Base-by-base conservation (phyloP, 352 stramenopile genomes). In the Globisporangium apiculatum region DNA sequence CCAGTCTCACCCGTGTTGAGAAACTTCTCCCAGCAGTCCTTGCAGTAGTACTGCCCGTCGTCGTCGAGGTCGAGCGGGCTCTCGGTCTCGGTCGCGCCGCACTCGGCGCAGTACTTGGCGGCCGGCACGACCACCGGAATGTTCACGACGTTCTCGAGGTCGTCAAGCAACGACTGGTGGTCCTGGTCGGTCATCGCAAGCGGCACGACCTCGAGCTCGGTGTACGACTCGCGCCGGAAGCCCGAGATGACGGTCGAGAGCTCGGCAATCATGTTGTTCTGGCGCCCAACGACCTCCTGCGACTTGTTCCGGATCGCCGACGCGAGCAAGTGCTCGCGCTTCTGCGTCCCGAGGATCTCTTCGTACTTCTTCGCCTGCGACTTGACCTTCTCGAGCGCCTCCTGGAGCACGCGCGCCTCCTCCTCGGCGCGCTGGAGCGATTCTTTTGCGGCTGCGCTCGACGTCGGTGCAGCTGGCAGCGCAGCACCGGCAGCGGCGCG, bases 1-100 rank as follows among this genome's bases (percentile, higher is more conserved):
- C 15, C n/a, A 31, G 8, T 57, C 17, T 67, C 68, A 2, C 74
- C 77, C 58, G 73, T 42, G 48, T 73, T 86, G 38, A 90, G 69
- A 55, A 90, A 95, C 51, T 92, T 89, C 46, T 91, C 83, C 83
- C 83, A 95, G 53, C 85, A 95, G 61, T 90, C 85, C 57, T 88
- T 89, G 71, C 85, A 95, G 64, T 95, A 95, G 63, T 86, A 90
- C 51, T 92, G 74, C 0, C 82, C 83, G 49, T 95, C 83, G 40
- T 87, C 81, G 61, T 95, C 85, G 50, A 89, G 73, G 47, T 91
- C 79, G 10, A 92, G 69, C 68, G 83, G 82, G 0, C 74, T 85
- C 49, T 90, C 77, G 35, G 85, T 81, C 65, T 94, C 84, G 1
- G 79, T 87, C 1, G 81, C 69, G 35, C 81, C 77, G 58, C 84